Evolutionary conservation across 768 basidiomycete genomes (phyloP).

Genomic region (Tricholoma furcatifolium): DNA sequence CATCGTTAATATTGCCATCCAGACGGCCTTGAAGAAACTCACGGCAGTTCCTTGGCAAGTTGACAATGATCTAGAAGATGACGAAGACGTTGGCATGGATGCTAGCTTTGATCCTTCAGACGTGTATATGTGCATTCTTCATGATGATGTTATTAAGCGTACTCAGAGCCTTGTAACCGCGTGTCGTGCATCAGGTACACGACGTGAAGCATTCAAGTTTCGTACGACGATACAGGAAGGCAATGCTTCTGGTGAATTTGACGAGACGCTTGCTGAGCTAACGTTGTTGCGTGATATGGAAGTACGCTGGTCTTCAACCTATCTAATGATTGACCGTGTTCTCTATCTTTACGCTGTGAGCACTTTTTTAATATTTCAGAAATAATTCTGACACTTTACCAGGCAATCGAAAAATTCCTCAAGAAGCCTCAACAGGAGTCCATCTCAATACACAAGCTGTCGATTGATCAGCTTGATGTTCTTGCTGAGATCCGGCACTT

Average conservation of each 20-base stretch:
- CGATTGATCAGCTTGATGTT: constrained; percentile 16
- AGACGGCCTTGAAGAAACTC: constrained; percentile 11
- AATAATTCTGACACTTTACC: neutral
- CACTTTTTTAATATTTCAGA: neutral
- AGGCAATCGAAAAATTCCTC: constrained; percentile 9
- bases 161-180: constrained; percentile 10
- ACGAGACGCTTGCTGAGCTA: constrained; percentile 8
- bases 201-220: constrained; percentile 9
- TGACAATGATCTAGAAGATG: too few relatives aligned
- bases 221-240: constrained; percentile 9
- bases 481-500: constrained; percentile 22
- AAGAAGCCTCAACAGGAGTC: neutral
- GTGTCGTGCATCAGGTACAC: constrained; percentile 14
- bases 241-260: constrained; percentile 3
- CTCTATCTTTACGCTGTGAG: constrained; percentile 21
- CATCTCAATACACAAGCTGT: constrained; percentile 3
- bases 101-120: neutral
- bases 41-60: neutral
- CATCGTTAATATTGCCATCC: constrained; percentile 17
- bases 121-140: neutral
- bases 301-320: constrained; percentile 30
- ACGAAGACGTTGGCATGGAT: neutral
- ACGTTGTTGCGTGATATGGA: constrained; percentile 26
- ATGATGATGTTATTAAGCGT: constrained; percentile 1
- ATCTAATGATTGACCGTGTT: constrained; percentile 28